Conservation (phyloP, 2,329 filamentous ascomycete genomes). For the Trichoderma sp. region DNA sequence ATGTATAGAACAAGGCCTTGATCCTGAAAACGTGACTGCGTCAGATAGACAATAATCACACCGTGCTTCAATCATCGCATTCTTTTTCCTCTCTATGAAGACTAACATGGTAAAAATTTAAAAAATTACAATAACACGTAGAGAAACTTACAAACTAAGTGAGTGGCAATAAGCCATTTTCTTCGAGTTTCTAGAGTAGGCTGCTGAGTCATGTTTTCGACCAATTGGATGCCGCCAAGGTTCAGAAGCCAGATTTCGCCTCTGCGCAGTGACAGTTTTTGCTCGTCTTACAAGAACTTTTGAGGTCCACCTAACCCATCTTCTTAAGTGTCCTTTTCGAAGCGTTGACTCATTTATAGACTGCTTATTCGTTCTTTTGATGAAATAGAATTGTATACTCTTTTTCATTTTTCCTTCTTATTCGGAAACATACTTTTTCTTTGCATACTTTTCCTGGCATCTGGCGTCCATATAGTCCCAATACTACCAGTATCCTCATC, state of each 20-base stretch:
- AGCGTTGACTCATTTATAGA: conserved; percentile 29
- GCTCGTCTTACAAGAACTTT: conserved; percentile 1
- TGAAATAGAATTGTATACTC: background rate
- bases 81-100: background rate
- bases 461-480: background rate
- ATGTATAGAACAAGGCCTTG: background rate
- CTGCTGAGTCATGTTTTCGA: conserved; percentile 16
- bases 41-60: background rate
- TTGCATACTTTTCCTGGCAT: background rate
- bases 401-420: background rate
- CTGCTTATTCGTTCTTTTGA: background rate
- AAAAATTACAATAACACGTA: background rate
- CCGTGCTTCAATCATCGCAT: background rate
- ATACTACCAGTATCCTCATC: background rate
- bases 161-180: background rate
- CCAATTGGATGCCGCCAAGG: conserved; percentile 30
- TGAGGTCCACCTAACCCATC: conserved; percentile 21
- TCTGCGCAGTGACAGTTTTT: conserved; percentile 14
- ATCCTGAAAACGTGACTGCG: background rate
- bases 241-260: conserved; percentile 28
- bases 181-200: conserved; percentile 15
- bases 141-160: background rate
- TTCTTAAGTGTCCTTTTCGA: conserved; percentile 31
- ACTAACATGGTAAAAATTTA: too few species aligned
- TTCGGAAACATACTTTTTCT: background rate